These are phyloP conservation scores for Corylus americana DNA, from an alignment of 306 rosid species.

Conservation along the genomic window DNA sequence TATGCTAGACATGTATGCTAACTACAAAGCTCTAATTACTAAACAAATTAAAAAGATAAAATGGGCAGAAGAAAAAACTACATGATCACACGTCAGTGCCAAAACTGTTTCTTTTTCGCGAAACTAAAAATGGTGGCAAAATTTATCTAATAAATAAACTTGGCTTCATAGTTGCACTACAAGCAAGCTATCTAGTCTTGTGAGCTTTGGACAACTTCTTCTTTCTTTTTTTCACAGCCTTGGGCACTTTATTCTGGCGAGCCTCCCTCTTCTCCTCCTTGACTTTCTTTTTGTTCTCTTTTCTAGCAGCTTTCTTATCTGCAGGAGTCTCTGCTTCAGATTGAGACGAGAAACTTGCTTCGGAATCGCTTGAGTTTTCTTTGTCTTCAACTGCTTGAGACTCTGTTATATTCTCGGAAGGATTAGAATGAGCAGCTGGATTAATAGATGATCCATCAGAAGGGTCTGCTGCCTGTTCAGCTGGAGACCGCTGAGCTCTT, in stretches of 20 bases:
- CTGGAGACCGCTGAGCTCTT: slow-evolving; percentile 24
- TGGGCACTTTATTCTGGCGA: slow-evolving; percentile 73
- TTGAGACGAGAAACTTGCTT: slow-evolving; percentile 44
- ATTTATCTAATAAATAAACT: not conserved
- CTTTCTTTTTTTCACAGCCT: slow-evolving; percentile 82
- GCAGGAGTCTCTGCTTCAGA: slow-evolving; percentile 42
- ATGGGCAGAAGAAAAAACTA: not conserved
- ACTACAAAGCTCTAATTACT: not conserved
- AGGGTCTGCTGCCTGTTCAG: slow-evolving; percentile 19
- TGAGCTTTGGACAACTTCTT: slow-evolving; percentile 68
- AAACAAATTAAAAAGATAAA: not conserved
- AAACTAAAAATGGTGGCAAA: not conserved
- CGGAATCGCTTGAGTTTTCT: slow-evolving; percentile 44
- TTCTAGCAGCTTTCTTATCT: slow-evolving; percentile 80
- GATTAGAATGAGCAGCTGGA: slow-evolving; percentile 17
- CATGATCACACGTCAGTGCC: not conserved
- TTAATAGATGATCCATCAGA: slow-evolving; percentile 13
- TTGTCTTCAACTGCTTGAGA: slow-evolving; percentile 38
- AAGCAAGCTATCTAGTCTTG: slow-evolving; percentile 53
- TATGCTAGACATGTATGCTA: not conserved
- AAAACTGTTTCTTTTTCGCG: not conserved
- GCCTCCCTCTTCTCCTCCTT: slow-evolving; percentile 90
- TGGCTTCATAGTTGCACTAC: not conserved
- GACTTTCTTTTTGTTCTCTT: slow-evolving; percentile 84
- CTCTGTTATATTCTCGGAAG: slow-evolving; percentile 26